These are phyloP conservation scores for Boletus tomentosulus DNA, from an alignment of 768 basidiomycete species.

Conservation along the genomic window DNA sequence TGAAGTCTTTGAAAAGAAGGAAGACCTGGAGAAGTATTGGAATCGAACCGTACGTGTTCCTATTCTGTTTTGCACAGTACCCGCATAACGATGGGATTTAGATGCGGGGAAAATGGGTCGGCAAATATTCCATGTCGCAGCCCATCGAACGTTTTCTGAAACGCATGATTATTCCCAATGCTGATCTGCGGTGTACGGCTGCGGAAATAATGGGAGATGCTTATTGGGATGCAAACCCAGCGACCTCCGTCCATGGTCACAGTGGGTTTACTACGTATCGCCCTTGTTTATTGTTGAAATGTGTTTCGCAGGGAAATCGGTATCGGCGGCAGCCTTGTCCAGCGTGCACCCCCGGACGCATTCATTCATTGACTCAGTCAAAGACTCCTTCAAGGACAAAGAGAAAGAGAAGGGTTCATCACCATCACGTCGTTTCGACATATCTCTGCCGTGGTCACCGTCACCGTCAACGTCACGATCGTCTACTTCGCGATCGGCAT, in stretches of 20 bases:
- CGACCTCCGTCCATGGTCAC: constrained; percentile 32
- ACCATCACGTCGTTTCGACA: constrained; percentile 30
- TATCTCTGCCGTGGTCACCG: constrained; percentile 34
- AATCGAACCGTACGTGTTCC: constrained; percentile 59
- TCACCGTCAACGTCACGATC: constrained; percentile 13
- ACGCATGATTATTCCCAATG: constrained; percentile 79
- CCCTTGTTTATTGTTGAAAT: not conserved
- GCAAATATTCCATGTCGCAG: constrained; percentile 56
- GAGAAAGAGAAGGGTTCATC: constrained; percentile 29
- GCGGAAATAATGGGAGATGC: constrained; percentile 58
- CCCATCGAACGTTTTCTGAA: constrained; percentile 62
- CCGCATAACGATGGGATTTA: constrained; percentile 20
- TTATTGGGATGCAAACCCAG: constrained; percentile 52
- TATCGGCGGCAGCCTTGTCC: constrained; percentile 20
- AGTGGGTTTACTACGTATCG: constrained; percentile 34
- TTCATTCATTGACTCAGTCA: constrained; percentile 19
- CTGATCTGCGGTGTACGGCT: constrained; percentile 73
- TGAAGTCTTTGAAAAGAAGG: constrained; percentile 73
- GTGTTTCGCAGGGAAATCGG: constrained; percentile 30
- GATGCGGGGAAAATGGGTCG: constrained; percentile 85
- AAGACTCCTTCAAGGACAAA: constrained; percentile 18
- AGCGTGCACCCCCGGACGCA: constrained; percentile 14
- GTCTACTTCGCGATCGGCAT: constrained; percentile 14
- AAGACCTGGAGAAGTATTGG: constrained; percentile 86
- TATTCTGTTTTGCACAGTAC: not conserved